Percentiles rank a stretch among this genome's conserved stretches.
Evolutionary conservation across 495 filamentous ascomycete species (phyloP).

Genomic region (Neurospora sp.): DNA sequence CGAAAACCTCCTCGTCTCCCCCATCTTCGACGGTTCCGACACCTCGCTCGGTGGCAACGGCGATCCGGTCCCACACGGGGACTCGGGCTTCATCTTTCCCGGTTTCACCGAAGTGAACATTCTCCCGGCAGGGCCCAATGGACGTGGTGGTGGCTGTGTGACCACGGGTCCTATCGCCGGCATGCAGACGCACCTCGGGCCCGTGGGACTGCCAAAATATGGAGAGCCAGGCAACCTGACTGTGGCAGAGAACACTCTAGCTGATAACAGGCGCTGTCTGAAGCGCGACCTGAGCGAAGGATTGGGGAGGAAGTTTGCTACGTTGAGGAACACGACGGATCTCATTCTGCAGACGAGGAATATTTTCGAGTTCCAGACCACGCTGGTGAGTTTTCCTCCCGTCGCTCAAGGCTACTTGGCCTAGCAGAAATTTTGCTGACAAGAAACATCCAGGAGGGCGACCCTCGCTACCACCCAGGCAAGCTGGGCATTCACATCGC

Average conservation of each 20-base stretch:
- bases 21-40: constrained; percentile 51
- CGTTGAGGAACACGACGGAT: constrained; percentile 33
- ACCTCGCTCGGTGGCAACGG: constrained; percentile 56
- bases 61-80: constrained; percentile 23
- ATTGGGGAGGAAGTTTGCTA: constrained; percentile 34
- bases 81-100: constrained; percentile 10
- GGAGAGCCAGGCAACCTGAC: constrained; percentile 11
- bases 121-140: constrained; percentile 30
- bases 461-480: constrained; percentile 31
- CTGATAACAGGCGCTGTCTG: constrained; percentile 53
- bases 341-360: constrained; percentile 36
- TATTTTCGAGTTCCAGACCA: constrained; percentile 43
- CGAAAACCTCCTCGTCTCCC: constrained; percentile 39
- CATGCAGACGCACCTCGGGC: constrained; percentile 41
- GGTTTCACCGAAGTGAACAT: not conserved
- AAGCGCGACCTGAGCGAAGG: constrained; percentile 50
- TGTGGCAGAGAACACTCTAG: constrained; percentile 1
- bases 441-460: constrained; percentile 20
- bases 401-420: constrained; percentile 3
- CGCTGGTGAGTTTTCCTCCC: constrained; percentile 11
- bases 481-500: constrained; percentile 46
- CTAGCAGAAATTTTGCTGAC: not conserved
- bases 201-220: constrained; percentile 22
- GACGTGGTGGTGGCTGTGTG: constrained; percentile 52
- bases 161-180: constrained; percentile 37